Evolutionary conservation across 441 rosid genomes (phyloP).

Genomic region (Adansonia madagascariensis): DNA sequence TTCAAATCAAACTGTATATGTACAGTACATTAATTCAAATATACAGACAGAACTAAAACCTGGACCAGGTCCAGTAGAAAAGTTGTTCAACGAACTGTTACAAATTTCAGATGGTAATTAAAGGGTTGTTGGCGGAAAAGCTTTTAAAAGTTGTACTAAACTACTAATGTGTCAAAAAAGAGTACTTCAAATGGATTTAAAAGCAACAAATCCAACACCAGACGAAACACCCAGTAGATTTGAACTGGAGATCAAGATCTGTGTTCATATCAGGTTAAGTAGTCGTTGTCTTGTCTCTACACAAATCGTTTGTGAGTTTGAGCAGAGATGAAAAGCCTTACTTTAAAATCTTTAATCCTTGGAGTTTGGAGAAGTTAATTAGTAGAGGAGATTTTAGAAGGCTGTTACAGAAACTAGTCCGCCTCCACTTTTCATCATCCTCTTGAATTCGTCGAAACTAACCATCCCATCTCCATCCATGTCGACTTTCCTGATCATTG

Average conservation of each 20-base stretch:
- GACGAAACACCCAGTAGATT: neutral
- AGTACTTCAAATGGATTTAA: too few relatives aligned
- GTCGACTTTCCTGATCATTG: slow-evolving; percentile 63
- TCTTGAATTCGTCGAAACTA: slow-evolving; percentile 61
- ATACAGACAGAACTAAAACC: neutral
- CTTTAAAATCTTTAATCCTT: neutral
- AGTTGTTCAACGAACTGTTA: neutral
- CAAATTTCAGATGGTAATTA: neutral
- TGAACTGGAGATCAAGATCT: neutral
- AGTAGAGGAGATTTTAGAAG: neutral
- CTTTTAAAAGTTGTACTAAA: neutral
- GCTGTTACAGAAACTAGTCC: slow-evolving; percentile 28
- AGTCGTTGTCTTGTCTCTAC: neutral
- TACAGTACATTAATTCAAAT: neutral
- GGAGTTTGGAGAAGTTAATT: neutral
- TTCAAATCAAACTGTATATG: neutral
- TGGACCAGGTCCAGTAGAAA: neutral
- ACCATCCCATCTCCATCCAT: slow-evolving; percentile 75
- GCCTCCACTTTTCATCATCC: slow-evolving; percentile 48
- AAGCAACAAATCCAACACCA: neutral
- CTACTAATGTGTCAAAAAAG: too few relatives aligned
- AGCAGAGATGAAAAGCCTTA: neutral
- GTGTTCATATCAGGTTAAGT: neutral
- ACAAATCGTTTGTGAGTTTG: neutral
- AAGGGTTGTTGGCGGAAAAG: neutral